phyloP scores from a whole-genome alignment of 495 filamentous ascomycete species.

The Aspergillus bridgeri region DNA sequence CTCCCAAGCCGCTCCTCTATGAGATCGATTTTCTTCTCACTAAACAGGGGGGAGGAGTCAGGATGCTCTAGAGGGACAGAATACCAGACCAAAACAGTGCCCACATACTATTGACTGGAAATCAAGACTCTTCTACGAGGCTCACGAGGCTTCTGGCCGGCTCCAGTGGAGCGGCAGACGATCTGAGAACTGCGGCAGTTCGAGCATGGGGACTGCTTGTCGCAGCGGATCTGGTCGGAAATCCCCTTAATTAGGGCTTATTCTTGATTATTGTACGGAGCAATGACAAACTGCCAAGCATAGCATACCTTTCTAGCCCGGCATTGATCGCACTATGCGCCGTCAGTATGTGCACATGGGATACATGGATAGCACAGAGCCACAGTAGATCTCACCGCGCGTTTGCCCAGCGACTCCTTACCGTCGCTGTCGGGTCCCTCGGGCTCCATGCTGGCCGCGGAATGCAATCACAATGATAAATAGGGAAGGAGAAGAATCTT shows the following conservation, averaged over 20 bases:
- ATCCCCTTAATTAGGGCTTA: not conserved
- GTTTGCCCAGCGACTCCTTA: conserved; percentile 24
- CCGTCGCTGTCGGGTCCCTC: conserved; percentile 34
- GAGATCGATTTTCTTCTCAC: conserved; percentile 65
- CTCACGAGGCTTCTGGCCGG: conserved; percentile 56
- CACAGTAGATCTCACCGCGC: conserved; percentile 29
- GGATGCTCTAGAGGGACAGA: not conserved
- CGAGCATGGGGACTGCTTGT: conserved; percentile 45
- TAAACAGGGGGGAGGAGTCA: conserved; percentile 21
- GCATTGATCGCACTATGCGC: conserved; percentile 47
- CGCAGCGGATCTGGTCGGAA: conserved; percentile 37
- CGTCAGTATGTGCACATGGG: conserved; percentile 8
- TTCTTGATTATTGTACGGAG: not conserved
- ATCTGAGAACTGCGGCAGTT: conserved; percentile 44
- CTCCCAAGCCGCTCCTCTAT: conserved; percentile 60
- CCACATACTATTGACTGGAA: conserved; percentile 62
- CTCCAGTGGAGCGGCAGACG: conserved; percentile 55
- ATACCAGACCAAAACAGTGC: not conserved
- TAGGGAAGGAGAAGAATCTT: no score
- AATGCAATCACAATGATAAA: not conserved
- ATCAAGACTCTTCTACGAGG: conserved; percentile 61
- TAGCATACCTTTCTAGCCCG: conserved; percentile 47
- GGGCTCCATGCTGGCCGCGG: conserved; percentile 30
- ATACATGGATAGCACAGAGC: not conserved
- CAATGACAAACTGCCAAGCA: not conserved